Percentiles rank a stretch among this genome's conserved stretches.
Evolutionary conservation across 2,329 filamentous ascomycete genomes (phyloP).

Genomic region (Venturia oleaginea): DNA sequence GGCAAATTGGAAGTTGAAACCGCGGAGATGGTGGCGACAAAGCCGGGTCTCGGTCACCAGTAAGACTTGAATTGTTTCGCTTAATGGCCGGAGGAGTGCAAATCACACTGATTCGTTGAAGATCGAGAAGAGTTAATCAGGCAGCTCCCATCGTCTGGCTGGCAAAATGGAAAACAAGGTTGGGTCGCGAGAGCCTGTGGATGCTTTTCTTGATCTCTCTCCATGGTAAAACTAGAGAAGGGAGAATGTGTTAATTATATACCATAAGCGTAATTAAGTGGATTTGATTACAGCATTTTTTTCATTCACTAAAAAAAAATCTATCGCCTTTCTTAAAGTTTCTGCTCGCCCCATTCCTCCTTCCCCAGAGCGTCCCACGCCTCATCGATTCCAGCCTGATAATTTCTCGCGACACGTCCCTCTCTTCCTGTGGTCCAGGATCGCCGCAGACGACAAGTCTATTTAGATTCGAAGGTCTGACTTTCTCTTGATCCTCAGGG

Average conservation of each 20-base stretch:
- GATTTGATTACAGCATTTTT: background rate
- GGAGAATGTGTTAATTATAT: too few species aligned
- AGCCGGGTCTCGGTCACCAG: too few species aligned
- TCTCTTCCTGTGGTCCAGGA: constrained; percentile 15
- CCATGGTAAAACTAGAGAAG: background rate
- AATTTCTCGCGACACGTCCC: constrained; percentile 40
- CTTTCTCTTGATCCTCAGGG: constrained; percentile 24
- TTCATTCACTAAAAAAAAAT: background rate
- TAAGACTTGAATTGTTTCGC: too few species aligned
- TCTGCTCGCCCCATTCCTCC: constrained; percentile 38
- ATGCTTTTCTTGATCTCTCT: background rate
- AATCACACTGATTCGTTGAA: too few species aligned
- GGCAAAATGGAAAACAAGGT: background rate
- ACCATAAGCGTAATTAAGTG: background rate
- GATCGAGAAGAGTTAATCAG: background rate
- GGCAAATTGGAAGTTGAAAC: too few species aligned
- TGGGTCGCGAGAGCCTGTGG: background rate
- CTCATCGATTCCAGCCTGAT: constrained; percentile 33
- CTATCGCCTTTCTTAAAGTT: background rate
- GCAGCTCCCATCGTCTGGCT: background rate
- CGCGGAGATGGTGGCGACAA: too few species aligned
- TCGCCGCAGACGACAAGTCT: constrained; percentile 34
- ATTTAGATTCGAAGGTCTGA: constrained; percentile 33
- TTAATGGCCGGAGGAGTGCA: too few species aligned
- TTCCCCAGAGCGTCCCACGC: constrained; percentile 39